A percentile compares a stretch with the other conserved stretches of the same genome.
phyloP scores from a whole-genome alignment of 345 rosid species.

The Eucalyptus shirleyi region DNA sequence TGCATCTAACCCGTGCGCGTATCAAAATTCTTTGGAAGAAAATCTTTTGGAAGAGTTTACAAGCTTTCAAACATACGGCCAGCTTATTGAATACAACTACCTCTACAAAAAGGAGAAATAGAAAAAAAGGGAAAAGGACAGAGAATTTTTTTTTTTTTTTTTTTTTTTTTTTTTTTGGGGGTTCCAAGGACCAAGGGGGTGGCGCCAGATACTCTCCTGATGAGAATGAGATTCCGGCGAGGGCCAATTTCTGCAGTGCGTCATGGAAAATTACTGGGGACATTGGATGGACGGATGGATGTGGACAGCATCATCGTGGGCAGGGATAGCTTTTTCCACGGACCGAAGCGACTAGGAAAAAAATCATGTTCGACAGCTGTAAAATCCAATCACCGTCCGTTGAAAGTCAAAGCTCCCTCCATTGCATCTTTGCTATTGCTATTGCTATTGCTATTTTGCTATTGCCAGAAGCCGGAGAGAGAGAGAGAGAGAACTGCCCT shows the following conservation, averaged over 20 bases:
- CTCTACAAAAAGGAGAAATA: background rate
- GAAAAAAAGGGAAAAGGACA: background rate
- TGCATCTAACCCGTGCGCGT: too few species aligned
- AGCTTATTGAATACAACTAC: background rate
- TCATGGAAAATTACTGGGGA: background rate
- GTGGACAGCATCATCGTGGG: background rate
- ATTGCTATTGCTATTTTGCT: background rate
- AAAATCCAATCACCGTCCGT: background rate
- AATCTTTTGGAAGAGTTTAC: too few species aligned
- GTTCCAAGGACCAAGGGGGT: background rate
- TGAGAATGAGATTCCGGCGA: background rate
- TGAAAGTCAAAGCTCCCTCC: background rate
- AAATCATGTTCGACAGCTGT: background rate
- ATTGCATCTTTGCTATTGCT: too few species aligned
- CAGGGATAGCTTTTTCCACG: background rate
- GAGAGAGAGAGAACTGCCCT: too few species aligned
- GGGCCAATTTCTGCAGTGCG: background rate
- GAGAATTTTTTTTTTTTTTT: background rate
- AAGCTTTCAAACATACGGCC: background rate
- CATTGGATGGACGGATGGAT: background rate
- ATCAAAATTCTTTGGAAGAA: too few species aligned
- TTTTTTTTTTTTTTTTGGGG: rapidly evolving
- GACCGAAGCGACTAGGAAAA: background rate
- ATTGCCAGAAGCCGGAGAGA: background rate
- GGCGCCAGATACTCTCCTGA: background rate